Base-by-base conservation (phyloP, 495 filamentous ascomycete genomes). In the Aspergillus sparsus region DNA sequence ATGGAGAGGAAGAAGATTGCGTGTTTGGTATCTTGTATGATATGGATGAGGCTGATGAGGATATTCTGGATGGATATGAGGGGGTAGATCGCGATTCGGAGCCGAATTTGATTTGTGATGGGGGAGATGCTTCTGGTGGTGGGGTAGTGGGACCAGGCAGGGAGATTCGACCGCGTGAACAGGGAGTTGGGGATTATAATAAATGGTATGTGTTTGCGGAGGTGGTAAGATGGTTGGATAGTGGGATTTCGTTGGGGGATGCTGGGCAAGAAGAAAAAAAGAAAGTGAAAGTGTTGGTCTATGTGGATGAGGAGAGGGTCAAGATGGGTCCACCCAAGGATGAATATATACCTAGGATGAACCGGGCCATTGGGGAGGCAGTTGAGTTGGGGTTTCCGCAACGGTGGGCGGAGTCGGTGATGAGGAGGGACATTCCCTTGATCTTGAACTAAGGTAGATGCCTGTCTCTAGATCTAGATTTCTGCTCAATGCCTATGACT, bases 311-410 rank as follows among this genome's bases (percentile, higher is more conserved):
- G 54, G 61, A 76, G 49, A 59, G 73, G 34, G 68, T 71, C 1
- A 45, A 61, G 57, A 5, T 59, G 36, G 74, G 68, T 10, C 49
- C 58, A 34, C 84, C 86, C 1, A 80, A 78, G 66, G 67, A 73
- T 15, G 88, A 90, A 73, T 92, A 90, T 69, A 74, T 90, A 37
- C 68, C 75, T 18, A 69, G 88, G 49, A 90, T 91, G 80, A 90
- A 91, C 67, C 75, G 72, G 56, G 88, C 85, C 6, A 81, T 90
- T 64, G 61, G 67, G 54, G 87, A 91, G 75, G 86, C 84, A 6
- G 59, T 83, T 54, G 65, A 59, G 27, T 66, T 81, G 62, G 87
- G 86, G 11, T 72, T 91, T 61, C 82, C 86, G 27, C 53, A 63
- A 59, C 58, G 62, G 32, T 91, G 85, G 74, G 76, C 88, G 51